Evolutionary conservation across 2,329 filamentous ascomycete genomes (phyloP), one percentile per base, ranked within the genome.

Genomic region (Penicillium capsulatum): DNA sequence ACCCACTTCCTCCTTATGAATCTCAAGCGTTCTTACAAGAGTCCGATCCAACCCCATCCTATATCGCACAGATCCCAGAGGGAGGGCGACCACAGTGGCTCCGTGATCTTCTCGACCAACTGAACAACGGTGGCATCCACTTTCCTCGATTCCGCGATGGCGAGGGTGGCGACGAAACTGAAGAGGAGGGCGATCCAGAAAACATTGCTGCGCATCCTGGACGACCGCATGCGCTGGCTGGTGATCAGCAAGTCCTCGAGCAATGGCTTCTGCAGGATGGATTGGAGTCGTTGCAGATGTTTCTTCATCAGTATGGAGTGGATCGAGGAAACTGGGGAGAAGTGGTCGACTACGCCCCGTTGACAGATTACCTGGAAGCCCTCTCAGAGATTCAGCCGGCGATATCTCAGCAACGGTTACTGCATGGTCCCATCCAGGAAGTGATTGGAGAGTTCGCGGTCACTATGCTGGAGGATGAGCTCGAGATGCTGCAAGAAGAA

Each of bases 1-100:
- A 95, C 58, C 88, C 88, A 1, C 68, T 95, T 10, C 87, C 89
- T 14, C 90, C 89, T 2, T 64, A 74, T 0, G 67, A 77, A 39
- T 66, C 64, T 2, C 60, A 66, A 31, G 64, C 63, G 19, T 58
- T 54, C 39, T 55, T 54, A 19, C 54, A 62, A 38, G 63, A 66
- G 40, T 54, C 56, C 3, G 53, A 65, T 29, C 63, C 63, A 19
- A 53, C 55, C 0, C 61, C 56, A 10, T 58, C 57, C 8, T 66
- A 60, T 39, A 36, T 59, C 4, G 50, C 54, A n/a, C 55, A 47
- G 17, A 49, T 58, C 9, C 60, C 61, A n/a, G 59, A 63, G 31
- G 46, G 35, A 2, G 58, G 51, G 7, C 54, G 59, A 4, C 63
- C 59, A 10, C 60, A 61, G 30, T 65, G 63, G 63, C 51, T 66